Base-by-base conservation (phyloP, 176 grass and related monocot species). In the Typha latifolia region DNA sequence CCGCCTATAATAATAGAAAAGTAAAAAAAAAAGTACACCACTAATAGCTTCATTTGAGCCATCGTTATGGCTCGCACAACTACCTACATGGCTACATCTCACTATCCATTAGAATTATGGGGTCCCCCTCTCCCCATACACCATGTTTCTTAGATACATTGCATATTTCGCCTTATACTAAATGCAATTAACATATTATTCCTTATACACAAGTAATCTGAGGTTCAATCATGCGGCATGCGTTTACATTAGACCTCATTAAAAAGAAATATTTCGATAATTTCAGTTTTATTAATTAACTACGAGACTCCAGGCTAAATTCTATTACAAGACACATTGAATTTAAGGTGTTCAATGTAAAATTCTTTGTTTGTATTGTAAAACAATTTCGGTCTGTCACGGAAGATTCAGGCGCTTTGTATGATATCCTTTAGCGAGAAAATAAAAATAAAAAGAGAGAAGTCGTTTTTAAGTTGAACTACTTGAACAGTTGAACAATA, bases 1-100 rank as follows among this genome's bases (percentile, higher is more conserved):
- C 79, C 0, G 19, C 73, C 94, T 99, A 49, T 31, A 64, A 18
- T 72, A 43, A 37, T 9, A 52, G 48, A 5, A 63, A 63, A 49
- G 47, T 7, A 62, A 51, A 12, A 4, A 62, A 51, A 12, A 4
- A 29, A 64, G 18, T 32, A 16, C 53, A 11, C 34, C 2, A 59
- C 14, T 56, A 6, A 7, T 57, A 16, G 14, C 14, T 18, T 55
- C 14, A 55, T 55, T 55, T 29, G 27, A 29, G 27, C 3, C 27
- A 9, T 43, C 9, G 9, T 43, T 5, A 43, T 9, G 34, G 34
- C 34, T 43, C 34, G 6, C 34, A 43, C 34, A 43, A 43, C 34
- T 43, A 9, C 3, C 32, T 34, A 34, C 32, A n/a, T n/a, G n/a
- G n/a, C 24, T 26, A 26, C 24, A 26, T 29, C 27, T 29, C 3